Percentiles rank a stretch among this genome's conserved stretches.
Evolutionary conservation across 805 yeast species (phyloP).

Genomic region (Zygosaccharomyces siamensis): DNA sequence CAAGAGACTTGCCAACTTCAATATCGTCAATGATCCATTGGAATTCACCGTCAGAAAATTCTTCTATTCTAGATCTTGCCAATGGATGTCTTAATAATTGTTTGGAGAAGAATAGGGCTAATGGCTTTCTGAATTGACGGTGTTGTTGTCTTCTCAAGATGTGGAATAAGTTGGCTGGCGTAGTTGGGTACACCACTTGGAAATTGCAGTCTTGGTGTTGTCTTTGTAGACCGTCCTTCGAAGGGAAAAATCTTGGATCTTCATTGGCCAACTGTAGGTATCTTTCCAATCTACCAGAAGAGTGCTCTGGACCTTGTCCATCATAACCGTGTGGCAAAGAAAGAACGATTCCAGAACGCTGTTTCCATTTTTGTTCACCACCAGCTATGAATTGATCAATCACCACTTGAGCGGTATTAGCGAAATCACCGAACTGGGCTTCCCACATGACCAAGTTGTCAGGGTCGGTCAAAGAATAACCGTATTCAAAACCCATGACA

Average conservation of each 20-base stretch:
- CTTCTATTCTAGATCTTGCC: slow-evolving; percentile 79
- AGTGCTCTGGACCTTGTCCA: slow-evolving; percentile 99
- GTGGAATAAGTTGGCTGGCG: slow-evolving; percentile 96
- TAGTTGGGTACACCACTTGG: slow-evolving; percentile 97
- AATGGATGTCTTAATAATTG: slow-evolving; percentile 94
- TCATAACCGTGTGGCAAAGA: slow-evolving; percentile 99
- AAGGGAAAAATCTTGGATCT: slow-evolving; percentile 92
- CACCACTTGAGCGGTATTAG: slow-evolving; percentile 98
- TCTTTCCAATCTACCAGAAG: slow-evolving; percentile 96
- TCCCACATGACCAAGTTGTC: slow-evolving; percentile 98
- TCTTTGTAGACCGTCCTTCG: slow-evolving; percentile 80
- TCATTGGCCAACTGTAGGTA: slow-evolving; percentile 93
- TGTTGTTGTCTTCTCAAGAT: slow-evolving; percentile 98
- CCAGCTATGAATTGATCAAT: slow-evolving; percentile 94
- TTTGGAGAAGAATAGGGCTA: slow-evolving; percentile 85
- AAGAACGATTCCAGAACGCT: slow-evolving; percentile 92
- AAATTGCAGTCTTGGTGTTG: slow-evolving; percentile 98
- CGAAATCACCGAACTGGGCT: slow-evolving; percentile 99
- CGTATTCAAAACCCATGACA: slow-evolving; percentile 98
- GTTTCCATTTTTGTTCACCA: slow-evolving; percentile 98
- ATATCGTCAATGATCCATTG: slow-evolving; percentile 93
- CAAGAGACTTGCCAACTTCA: slow-evolving; percentile 75
- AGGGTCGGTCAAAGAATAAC: slow-evolving; percentile 96
- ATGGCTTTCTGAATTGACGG: slow-evolving; percentile 95
- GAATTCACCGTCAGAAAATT: slow-evolving; percentile 90